Conservation (phyloP, 148 eudicot genomes). For the Oxyria digyna region DNA sequence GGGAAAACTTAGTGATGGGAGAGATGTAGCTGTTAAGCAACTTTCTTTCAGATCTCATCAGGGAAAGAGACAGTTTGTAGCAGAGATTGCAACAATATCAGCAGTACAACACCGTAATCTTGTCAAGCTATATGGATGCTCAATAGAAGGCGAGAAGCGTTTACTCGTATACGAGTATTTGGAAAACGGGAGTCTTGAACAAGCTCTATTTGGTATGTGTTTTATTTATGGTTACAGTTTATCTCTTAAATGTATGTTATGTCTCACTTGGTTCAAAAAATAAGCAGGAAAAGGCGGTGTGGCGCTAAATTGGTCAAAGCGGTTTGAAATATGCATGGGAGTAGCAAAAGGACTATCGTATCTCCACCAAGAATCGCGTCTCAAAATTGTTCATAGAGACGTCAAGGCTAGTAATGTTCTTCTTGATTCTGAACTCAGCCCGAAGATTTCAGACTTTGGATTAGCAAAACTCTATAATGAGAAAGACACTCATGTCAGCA, state of each 20-base stretch:
- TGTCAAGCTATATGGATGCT: constrained; percentile 73
- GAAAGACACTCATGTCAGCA: constrained; percentile 76
- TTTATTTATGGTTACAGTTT: background rate
- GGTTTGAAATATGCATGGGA: constrained; percentile 78
- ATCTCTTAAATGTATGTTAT: background rate
- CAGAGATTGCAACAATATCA: constrained; percentile 87
- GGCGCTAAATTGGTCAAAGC: constrained; percentile 51
- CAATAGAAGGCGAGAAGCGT: constrained; percentile 70
- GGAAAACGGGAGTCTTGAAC: constrained; percentile 85
- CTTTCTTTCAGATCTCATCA: constrained; percentile 73
- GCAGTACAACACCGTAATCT: constrained; percentile 85
- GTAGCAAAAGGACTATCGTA: constrained; percentile 76
- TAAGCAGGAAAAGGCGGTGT: constrained; percentile 30
- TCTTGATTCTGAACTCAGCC: constrained; percentile 61
- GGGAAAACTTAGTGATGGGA: constrained; percentile 70
- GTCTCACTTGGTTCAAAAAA: constrained; percentile 5
- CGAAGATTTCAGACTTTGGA: constrained; percentile 93
- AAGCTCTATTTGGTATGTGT: constrained; percentile 59
- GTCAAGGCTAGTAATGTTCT: constrained; percentile 89
- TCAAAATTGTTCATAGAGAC: constrained; percentile 79
- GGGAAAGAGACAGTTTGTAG: constrained; percentile 69
- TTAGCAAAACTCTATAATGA: constrained; percentile 91
- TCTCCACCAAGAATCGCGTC: constrained; percentile 75
- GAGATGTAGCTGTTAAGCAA: constrained; percentile 73
- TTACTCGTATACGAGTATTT: constrained; percentile 83